Conservation (phyloP, 1,284 basidiomycete species). For the Leucoagaricus sp. region DNA sequence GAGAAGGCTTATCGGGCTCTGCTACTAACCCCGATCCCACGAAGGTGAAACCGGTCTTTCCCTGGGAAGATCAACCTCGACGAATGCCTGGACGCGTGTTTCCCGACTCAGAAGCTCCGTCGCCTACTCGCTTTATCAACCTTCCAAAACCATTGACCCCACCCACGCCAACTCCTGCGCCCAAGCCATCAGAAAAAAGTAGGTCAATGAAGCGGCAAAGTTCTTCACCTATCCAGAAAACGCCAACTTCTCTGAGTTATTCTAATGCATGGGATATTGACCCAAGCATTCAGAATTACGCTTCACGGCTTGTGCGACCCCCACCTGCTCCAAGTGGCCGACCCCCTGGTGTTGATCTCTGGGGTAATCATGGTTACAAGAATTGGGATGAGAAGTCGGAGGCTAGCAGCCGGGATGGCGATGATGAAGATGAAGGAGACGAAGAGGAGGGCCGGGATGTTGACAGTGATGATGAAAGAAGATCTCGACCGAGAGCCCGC, state of each 20-base stretch:
- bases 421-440: slow-evolving; percentile 82
- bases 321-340: slow-evolving; percentile 44
- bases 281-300: slow-evolving; percentile 78
- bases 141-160: slow-evolving; percentile 30
- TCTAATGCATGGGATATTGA: slow-evolving; percentile 84
- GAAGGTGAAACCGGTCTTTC: slow-evolving; percentile 85
- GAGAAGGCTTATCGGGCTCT: slow-evolving; percentile 34
- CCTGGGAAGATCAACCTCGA: slow-evolving; percentile 84
- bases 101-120: slow-evolving; percentile 66
- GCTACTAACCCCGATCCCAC: slow-evolving; percentile 65
- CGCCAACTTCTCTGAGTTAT: slow-evolving; percentile 62
- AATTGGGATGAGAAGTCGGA: slow-evolving; percentile 57
- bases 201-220: slow-evolving; percentile 26
- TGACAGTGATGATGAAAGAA: slow-evolving; percentile 39
- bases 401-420: slow-evolving; percentile 75
- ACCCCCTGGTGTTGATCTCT: slow-evolving; percentile 40
- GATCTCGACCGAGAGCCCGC: slow-evolving; percentile 30
- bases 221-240: slow-evolving; percentile 42
- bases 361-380: slow-evolving; percentile 36
- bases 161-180: neutral
- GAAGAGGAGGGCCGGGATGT: slow-evolving; percentile 35
- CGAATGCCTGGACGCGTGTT: slow-evolving; percentile 72
- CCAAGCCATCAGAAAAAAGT: slow-evolving; percentile 17
- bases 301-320: slow-evolving; percentile 61
- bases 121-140: slow-evolving; percentile 49